Evolutionary conservation across 139 green algal genomes (phyloP), one percentile per base, ranked within the genome.

Genomic region (Nannochloris sp.): DNA sequence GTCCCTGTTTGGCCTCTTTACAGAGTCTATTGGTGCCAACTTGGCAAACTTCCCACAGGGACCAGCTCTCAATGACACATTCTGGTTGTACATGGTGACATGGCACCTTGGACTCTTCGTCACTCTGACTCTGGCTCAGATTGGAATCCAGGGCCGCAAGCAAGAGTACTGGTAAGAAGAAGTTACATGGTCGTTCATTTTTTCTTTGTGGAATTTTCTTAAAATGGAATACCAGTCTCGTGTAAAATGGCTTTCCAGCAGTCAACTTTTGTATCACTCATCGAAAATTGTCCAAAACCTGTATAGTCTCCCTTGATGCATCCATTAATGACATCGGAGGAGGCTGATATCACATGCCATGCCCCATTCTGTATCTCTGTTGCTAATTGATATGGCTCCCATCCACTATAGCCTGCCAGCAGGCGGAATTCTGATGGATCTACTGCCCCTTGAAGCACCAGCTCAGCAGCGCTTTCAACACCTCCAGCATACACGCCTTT

Each of bases 1-100:
- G 25, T 86, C 74, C 26, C 85, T 94, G 56, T 94, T 94, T 46
- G 81, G 84, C 43, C 61, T 78, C 20, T 84, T 94, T 72, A 85
- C 68, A 45, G 10, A 62, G 20, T 75, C 59, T 30, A 94, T 92
- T 46, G 72, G 77, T 53, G 65, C 69, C 58, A 68, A 94, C 55
- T 79, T 94, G 56, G 76, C 85, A 11, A 66, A 89, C 57, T 95
- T 91, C 84, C 87, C 87, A 56, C 72, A 55, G 17, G 87, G 87
- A 67, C 87, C 87, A 25, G 74, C 78, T 45, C 72, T 95, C 4
- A 61, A 59, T 29, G 44, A 62, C 44, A 49, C 62, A 16, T 46
- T 65, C 51, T 75, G 71, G 73, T 40, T 81, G 11, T 71, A 66
- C 11, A 58, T 82, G 64, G 40, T 87, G 10, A 82, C 73, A 26